Conservation (phyloP, 140 eudicot genomes). For the Stevia rebaudiana region DNA sequence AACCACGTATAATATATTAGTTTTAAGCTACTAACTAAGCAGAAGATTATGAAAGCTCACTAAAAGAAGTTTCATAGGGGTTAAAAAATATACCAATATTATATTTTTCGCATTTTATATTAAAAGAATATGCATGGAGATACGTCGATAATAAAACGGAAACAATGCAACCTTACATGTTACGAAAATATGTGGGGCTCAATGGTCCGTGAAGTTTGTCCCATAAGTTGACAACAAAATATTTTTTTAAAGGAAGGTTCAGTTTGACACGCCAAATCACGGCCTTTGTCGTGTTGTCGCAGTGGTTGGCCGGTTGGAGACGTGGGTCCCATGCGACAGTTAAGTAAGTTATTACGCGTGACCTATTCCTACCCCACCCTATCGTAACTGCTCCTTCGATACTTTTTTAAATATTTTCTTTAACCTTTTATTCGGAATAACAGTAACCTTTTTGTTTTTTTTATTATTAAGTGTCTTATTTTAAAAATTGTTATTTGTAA, state of each 20-base stretch:
- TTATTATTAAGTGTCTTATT: too few species aligned
- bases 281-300: conserved; percentile 29
- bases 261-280: conserved; percentile 36
- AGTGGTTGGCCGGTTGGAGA: conserved; percentile 35
- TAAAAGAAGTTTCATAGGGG: too few species aligned
- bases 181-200: conserved; percentile 14
- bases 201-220: conserved; percentile 30
- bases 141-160: too few species aligned
- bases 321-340: conserved; percentile 39
- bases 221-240: conserved; percentile 27
- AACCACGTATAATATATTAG: too few species aligned
- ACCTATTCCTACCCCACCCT: conserved; percentile 25
- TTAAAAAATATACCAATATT: too few species aligned
- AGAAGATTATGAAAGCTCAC: too few species aligned
- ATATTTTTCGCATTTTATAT: too few species aligned
- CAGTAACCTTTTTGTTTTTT: background rate
- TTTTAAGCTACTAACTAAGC: too few species aligned
- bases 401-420: background rate
- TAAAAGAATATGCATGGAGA: too few species aligned
- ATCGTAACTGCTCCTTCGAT: conserved; percentile 19
- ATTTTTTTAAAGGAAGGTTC: conserved; percentile 18
- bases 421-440: background rate
- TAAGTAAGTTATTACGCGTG: conserved; percentile 43
- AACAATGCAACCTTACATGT: conserved; percentile 10
- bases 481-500: too few species aligned